Evolutionary conservation across 2,329 filamentous ascomycete genomes (phyloP).

Genomic region (Aspergillus japonicus): DNA sequence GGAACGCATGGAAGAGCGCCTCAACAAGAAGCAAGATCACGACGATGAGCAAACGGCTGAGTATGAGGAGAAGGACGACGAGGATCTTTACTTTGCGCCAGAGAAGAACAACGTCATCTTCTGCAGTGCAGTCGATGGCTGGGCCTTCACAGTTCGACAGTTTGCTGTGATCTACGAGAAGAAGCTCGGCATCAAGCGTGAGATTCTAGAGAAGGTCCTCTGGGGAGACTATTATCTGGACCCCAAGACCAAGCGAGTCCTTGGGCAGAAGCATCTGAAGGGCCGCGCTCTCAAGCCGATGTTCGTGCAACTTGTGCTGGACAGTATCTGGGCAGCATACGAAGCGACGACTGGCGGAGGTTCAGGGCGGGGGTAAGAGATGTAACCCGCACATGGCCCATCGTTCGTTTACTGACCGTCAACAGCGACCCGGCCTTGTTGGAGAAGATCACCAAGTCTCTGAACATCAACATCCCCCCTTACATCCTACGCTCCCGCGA

Average conservation of each 20-base stretch:
- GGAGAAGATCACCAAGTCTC: conserved; percentile 92
- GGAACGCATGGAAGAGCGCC: conserved; percentile 83
- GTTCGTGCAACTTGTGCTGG: conserved; percentile 94
- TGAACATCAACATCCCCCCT: conserved; percentile 79
- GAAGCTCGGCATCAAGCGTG: conserved; percentile 91
- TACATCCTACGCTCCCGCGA: conserved; percentile 83
- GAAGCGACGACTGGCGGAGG: conserved; percentile 81
- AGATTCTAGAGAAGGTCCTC: conserved; percentile 83
- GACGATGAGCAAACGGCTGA: conserved; percentile 53
- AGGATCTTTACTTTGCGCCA: conserved; percentile 95
- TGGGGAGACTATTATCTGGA: conserved; percentile 98
- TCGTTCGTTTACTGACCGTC: conserved; percentile 32
- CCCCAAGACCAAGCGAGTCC: conserved; percentile 91
- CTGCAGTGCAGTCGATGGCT: conserved; percentile 95
- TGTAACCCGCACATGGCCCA: neutral
- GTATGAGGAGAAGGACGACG: conserved; percentile 90
- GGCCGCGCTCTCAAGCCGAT: conserved; percentile 89
- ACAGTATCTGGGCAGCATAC: conserved; percentile 95
- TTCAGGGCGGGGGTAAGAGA: conserved; percentile 70
- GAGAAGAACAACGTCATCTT: conserved; percentile 99
- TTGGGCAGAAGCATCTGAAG: conserved; percentile 88
- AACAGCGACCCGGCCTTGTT: conserved; percentile 70
- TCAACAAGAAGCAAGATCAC: conserved; percentile 51
- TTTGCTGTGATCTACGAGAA: conserved; percentile 93
- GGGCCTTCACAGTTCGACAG: conserved; percentile 95